Evolutionary conservation across 345 rosid species (phyloP), one percentile per base, ranked within the genome.

Genomic region (Balakata baccata): DNA sequence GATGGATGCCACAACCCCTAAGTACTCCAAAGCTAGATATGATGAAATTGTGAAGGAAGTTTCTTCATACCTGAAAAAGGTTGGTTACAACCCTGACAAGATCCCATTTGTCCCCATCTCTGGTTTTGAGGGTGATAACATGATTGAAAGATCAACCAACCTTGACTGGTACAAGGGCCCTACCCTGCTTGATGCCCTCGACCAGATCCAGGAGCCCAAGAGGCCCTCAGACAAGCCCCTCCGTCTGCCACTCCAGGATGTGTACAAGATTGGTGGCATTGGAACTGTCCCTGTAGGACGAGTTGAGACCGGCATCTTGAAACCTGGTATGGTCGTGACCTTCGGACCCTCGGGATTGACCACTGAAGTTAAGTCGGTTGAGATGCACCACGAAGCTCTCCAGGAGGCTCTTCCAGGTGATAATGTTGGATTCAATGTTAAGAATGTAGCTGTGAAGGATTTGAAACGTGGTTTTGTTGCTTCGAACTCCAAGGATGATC

Each of bases 211-310:
- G 12, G 93, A 89, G 84, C 93, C 97, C 51, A 92, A 90, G 89
- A 89, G 98, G 73, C 96, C 97, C 16, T 50, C 92, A 23, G 97
- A 92, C 89, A 92, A 90, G 87, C 96, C 97, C 29, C 96, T 92
- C 3, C 94, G 94, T 69, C 96, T 89, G 2, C 94, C 97, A 12
- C 97, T 89, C 54, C 94, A 91, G 85, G 94, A 89, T 75, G 92
- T 91, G 18, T 91, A 91, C 92, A 91, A 91, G 88, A 91, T 91
- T 54, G 93, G 96, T 71, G 97, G 93, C 56, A 91, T 89, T 58
- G 93, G 93, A 80, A 89, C 93, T 84, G 96, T 90, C 2, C 96
- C 93, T 45, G 78, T 67, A 34, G 79, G 79, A 7, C 75, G 75
- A 17, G 79, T 76, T 70, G 79, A 76, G 66, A 76, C 79, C 56